Conservation (phyloP, 2,329 filamentous ascomycete genomes). For the Neocatenulostroma microsporum region DNA sequence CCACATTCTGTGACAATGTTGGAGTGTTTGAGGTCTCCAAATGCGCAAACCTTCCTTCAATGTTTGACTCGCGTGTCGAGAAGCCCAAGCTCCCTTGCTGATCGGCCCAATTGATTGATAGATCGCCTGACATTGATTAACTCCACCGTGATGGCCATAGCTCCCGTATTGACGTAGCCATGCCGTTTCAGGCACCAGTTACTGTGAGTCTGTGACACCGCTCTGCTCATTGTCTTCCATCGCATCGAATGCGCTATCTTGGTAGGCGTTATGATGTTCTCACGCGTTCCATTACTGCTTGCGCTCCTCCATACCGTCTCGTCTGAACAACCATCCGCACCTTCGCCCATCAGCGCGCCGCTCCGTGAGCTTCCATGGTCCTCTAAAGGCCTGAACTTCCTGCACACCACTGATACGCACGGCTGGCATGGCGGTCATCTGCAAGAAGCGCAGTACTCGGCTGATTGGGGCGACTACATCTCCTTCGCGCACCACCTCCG, state of each 20-base stretch:
- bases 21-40: no score
- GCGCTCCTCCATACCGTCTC: conserved; percentile 18
- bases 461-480: conserved; percentile 96
- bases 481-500: conserved; percentile 83
- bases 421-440: conserved; percentile 93
- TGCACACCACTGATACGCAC: conserved; percentile 93
- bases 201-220: no score
- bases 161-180: no score
- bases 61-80: no score
- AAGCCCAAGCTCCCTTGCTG: no score
- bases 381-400: conserved; percentile 71
- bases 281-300: conserved; percentile 15
- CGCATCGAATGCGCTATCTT: not conserved
- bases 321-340: conserved; percentile 67
- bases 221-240: not conserved
- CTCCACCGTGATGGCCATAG: no score
- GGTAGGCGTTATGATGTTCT: conserved; percentile 10
- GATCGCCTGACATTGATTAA: no score
- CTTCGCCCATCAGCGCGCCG: conserved; percentile 68
- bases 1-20: no score
- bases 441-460: conserved; percentile 85
- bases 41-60: no score
- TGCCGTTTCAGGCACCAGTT: not conserved
- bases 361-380: conserved; percentile 74
- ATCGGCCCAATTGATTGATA: no score